Evolutionary conservation across 148 eudicot species (phyloP), one percentile per base, ranked within the genome.

Genomic region (Talinum fruticosum): DNA sequence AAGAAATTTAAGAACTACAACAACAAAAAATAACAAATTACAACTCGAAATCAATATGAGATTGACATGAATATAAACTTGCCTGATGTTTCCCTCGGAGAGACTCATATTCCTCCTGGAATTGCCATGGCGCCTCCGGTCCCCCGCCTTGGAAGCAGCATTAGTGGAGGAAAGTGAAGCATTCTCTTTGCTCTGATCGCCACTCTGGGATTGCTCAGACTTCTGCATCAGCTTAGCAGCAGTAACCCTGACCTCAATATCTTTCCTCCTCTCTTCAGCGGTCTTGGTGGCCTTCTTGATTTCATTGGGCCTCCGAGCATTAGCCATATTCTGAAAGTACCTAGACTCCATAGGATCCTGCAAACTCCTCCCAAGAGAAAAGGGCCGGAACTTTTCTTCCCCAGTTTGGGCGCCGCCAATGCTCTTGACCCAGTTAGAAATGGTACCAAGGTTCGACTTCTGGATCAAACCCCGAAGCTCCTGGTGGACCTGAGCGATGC

Each of bases 211-310:
- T 33, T 74, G 82, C 65, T 88, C 97, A 2, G 84, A 81, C 78
- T 96, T 91, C 87, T 92, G 98, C 83, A 95, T 49, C 83, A 92
- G 49, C 87, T 94, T 91, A 8, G 97, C 97, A 72, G 97, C 97
- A 74, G 97, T 90, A 78, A 91, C 97, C 78, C 91, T 82, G 59
- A 93, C 97, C 81, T 93, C 97, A 83, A 93, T 90, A 87, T 96
- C 99, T 69, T 91, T 91, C 84, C 96, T 86, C 79, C 91, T 79
- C 81, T 96, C 97, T 78, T 96, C 99, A 2, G 79, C 84, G 8
- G 99, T 93, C 84, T 96, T 93, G 28, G 87, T 89, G 0, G 91
- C 97, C 78, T 91, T 95, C 86, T 92, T 92, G 49, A 95, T 88
- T 86, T 93, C 99, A 82, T 92, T 95, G 0, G 90, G 89, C 78